Base-by-base conservation (phyloP, 2,329 filamentous ascomycete species). In the Juglanconis juglandina region DNA sequence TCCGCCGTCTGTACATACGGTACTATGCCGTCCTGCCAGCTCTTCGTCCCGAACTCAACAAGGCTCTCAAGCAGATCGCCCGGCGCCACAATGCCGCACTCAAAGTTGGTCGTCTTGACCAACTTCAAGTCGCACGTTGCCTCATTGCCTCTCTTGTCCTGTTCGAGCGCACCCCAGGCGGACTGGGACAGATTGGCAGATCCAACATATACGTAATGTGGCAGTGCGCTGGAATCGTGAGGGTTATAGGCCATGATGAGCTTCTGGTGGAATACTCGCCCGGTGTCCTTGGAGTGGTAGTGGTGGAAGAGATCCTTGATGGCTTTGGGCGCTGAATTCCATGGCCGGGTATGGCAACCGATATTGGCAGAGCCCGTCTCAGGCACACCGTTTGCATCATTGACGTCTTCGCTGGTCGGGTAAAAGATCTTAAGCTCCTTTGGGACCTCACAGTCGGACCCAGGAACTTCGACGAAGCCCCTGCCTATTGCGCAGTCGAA, bases 201-300 rank as follows among this genome's bases (percentile, higher is more conserved):
- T 39, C 68, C 68, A n/a, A 69, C 41, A 30, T 69, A 69, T 34
- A 66, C n/a, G 37, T 65, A 69, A 53, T 66, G 63, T 9, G 66
- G 68, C 14, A 48, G 10, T 2, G 53, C 50, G 17, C 33, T 24
- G 10, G 44, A 13, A 10, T 61, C 48, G 10, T 14, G 13, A 9
- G 61, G 61, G 42, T 68, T 61, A 48, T 66, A 67, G 2, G 66
- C 65, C 13, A 68, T 47, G 3, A 69, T 66, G 7, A 68, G 32
- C 42, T 68, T 69, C 55, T 69, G 66, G 39, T 68, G 67, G 37
- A 68, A 68, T 1, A 69, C 62, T 1, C 63, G 60, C n/a, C 66
- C 66, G 5, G 56, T 17, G n/a, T 69, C 68, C 50, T 66, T 68
- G 3, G 67, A 68, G 39, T 62, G 35, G 46, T 69, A 69, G 46